phyloP scores from a whole-genome alignment of 768 basidiomycete genomes.

The Sporobolomyces pararoseus region DNA sequence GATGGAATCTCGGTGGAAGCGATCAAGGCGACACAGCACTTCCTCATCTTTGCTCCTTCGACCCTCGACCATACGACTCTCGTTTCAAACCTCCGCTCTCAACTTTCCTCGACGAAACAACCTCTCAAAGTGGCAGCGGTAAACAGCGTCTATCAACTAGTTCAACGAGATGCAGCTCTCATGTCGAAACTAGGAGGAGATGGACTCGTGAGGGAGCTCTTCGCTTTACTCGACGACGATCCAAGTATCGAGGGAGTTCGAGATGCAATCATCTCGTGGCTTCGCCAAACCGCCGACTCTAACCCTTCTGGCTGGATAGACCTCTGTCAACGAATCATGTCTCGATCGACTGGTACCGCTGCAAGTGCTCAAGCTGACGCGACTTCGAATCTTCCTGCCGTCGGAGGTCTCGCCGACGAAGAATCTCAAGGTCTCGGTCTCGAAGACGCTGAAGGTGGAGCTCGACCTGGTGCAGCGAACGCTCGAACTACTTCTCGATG shows the following conservation, averaged over 20 bases:
- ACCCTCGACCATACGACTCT: slow-evolving; percentile 75
- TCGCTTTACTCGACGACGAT: slow-evolving; percentile 91
- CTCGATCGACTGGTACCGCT: slow-evolving; percentile 65
- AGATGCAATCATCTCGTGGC: slow-evolving; percentile 88
- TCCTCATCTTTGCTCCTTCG: slow-evolving; percentile 90
- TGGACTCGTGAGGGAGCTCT: slow-evolving; percentile 85
- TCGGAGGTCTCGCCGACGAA: slow-evolving; percentile 70
- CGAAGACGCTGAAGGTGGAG: slow-evolving; percentile 54
- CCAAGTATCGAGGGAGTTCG: slow-evolving; percentile 88
- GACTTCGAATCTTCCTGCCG: slow-evolving; percentile 48
- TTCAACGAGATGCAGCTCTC: slow-evolving; percentile 84
- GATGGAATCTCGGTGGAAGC: slow-evolving; percentile 87
- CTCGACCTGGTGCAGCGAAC: slow-evolving; percentile 46
- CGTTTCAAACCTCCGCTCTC: slow-evolving; percentile 68
- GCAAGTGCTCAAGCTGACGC: slow-evolving; percentile 67
- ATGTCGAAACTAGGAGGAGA: slow-evolving; percentile 95
- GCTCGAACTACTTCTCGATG: slow-evolving; percentile 63
- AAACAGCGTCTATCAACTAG: slow-evolving; percentile 92
- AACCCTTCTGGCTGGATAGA: slow-evolving; percentile 98
- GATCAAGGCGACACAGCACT: slow-evolving; percentile 91
- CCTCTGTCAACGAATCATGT: slow-evolving; percentile 95
- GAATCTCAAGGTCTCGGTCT: slow-evolving; percentile 86
- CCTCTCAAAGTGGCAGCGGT: slow-evolving; percentile 91
- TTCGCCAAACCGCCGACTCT: slow-evolving; percentile 85
- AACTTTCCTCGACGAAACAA: slow-evolving; percentile 74